Percentiles rank a stretch among this genome's conserved stretches.
Conservation (phyloP, 441 rosid species). For the Bocquillonia castaneifolia region DNA sequence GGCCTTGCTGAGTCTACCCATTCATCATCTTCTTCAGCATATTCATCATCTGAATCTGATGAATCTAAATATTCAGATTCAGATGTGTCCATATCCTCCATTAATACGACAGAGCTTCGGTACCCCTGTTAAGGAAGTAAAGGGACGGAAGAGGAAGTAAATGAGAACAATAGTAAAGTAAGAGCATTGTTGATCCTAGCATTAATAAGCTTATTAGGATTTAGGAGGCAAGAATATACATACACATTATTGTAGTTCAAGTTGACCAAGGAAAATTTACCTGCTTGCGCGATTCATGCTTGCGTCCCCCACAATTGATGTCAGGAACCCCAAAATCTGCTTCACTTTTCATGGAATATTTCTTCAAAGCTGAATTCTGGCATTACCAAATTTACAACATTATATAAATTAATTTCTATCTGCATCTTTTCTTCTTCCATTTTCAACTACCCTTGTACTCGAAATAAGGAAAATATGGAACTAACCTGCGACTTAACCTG, state of each 20-base stretch:
- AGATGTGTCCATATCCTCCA: conserved; percentile 91
- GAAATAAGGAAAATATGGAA: conserved; percentile 8
- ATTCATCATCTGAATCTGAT: conserved; percentile 43
- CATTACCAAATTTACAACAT: not conserved
- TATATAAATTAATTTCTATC: not conserved
- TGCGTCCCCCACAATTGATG: conserved; percentile 30
- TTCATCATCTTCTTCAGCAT: conserved; percentile 52
- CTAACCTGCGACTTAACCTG: conserved; percentile 68
- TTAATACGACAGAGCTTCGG: conserved; percentile 42
- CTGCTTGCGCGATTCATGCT: conserved; percentile 55
- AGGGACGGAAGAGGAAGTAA: no score
- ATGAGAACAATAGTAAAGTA: no score
- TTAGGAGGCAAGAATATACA: not conserved
- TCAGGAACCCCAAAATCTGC: conserved; percentile 25
- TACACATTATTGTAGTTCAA: not conserved
- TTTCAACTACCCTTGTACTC: not conserved
- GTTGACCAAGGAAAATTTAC: conserved; percentile 24
- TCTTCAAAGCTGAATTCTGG: conserved; percentile 50
- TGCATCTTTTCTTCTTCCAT: not conserved
- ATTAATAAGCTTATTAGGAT: not conserved
- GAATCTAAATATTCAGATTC: conserved; percentile 63
- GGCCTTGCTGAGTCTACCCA: conserved; percentile 44
- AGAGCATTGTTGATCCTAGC: no score
- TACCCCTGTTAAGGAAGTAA: conserved; percentile 31
- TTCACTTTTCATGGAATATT: conserved; percentile 25